Evolutionary conservation across 331 rosid species (phyloP).

Genomic region (Phaseolus coccineus): DNA sequence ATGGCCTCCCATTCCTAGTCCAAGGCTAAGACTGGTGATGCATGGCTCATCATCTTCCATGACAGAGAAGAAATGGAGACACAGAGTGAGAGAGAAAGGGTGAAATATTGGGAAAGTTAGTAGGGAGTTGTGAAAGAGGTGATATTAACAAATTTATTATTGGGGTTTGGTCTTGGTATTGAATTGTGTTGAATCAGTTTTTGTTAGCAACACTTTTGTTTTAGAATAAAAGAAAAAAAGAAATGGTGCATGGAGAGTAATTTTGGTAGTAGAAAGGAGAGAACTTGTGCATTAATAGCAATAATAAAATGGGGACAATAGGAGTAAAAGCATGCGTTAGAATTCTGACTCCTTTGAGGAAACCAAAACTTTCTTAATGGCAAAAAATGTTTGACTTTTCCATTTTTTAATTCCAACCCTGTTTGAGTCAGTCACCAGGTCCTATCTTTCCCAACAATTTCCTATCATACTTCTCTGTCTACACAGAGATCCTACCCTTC

Average conservation of each 20-base stretch:
- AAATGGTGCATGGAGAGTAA: slow-evolving; percentile 35
- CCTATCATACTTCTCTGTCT: slow-evolving; percentile 44
- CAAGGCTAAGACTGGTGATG: slow-evolving; percentile 62
- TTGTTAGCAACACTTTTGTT: slow-evolving; percentile 32
- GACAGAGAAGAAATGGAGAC: slow-evolving; percentile 41
- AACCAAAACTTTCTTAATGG: slow-evolving; percentile 62
- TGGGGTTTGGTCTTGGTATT: slow-evolving; percentile 50
- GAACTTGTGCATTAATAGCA: slow-evolving; percentile 41
- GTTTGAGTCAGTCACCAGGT: slow-evolving; percentile 27
- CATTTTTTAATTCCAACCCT: slow-evolving; percentile 28
- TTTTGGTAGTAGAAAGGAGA: slow-evolving; percentile 32
- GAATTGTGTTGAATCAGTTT: slow-evolving; percentile 57
- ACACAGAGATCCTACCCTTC: background rate
- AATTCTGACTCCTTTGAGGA: slow-evolving; percentile 61
- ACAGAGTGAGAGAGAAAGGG: background rate
- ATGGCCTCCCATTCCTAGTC: slow-evolving; percentile 55
- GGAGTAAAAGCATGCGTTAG: slow-evolving; percentile 62
- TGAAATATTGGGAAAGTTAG: slow-evolving; percentile 47
- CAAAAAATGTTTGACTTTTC: slow-evolving; percentile 57
- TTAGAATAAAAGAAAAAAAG: background rate
- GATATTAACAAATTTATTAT: slow-evolving; percentile 40
- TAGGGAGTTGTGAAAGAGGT: slow-evolving; percentile 31
- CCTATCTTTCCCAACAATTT: slow-evolving; percentile 43
- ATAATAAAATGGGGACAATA: slow-evolving; percentile 35
- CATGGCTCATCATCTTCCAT: slow-evolving; percentile 65